Evolutionary conservation across 1,139 yeast species (phyloP).

Genomic region (Protomyces pachydermus): DNA sequence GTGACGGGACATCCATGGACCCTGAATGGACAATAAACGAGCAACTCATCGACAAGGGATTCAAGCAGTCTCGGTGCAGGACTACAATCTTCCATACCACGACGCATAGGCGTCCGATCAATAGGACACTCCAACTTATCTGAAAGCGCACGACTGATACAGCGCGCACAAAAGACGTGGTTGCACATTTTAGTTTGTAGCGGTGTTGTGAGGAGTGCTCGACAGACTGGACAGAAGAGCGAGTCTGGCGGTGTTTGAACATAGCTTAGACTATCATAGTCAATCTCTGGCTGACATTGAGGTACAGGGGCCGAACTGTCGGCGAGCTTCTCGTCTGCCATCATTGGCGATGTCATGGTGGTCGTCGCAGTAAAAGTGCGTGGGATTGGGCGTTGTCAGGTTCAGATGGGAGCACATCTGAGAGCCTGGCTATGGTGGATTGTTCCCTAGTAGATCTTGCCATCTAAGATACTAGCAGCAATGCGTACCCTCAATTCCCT

Average conservation of each 20-base stretch:
- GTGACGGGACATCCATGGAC: background rate
- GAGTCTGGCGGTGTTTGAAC: slow-evolving; percentile 8
- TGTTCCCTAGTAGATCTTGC: slow-evolving; percentile 8
- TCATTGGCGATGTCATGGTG: too few species aligned
- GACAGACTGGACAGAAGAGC: slow-evolving; percentile 21
- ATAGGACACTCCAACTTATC: slow-evolving; percentile 20
- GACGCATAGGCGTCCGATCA: slow-evolving; percentile 13
- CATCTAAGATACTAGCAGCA: slow-evolving; percentile 49
- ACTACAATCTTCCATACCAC: slow-evolving; percentile 8
- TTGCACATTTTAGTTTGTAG: slow-evolving; percentile 7
- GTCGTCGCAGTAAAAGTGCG: too few species aligned
- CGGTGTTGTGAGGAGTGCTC: slow-evolving; percentile 4
- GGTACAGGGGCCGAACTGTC: too few species aligned
- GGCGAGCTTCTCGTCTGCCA: too few species aligned
- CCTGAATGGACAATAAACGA: slow-evolving; percentile 4
- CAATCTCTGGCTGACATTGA: background rate
- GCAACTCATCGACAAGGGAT: slow-evolving; percentile 10
- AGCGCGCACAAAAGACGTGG: slow-evolving; percentile 14
- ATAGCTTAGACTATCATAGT: slow-evolving; percentile 9
- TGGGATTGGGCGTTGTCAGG: too few species aligned
- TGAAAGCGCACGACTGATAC: slow-evolving; percentile 11
- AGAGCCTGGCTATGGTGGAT: background rate
- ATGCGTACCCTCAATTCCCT: slow-evolving; percentile 61
- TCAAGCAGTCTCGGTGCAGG: slow-evolving; percentile 3
- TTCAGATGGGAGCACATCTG: too few species aligned